Base-by-base conservation (phyloP, 2,329 filamentous ascomycete genomes). In the Calcarisporium arbuscula region DNA sequence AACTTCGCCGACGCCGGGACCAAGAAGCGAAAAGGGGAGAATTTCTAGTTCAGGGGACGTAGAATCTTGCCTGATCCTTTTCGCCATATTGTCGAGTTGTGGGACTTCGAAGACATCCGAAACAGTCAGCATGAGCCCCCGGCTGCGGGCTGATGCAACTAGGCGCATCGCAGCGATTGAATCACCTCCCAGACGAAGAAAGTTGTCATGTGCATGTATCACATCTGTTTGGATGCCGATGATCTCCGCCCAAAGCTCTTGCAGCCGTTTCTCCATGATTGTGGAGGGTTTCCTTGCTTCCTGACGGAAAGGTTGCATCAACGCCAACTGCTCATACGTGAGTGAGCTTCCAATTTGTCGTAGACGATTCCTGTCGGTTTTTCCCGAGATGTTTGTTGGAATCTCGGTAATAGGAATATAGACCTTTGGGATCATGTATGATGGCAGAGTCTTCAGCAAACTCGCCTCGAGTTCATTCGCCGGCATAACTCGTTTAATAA, bases 151-250 rank as follows among this genome's bases (percentile, higher is more conserved):
- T 16, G 48, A 38, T 12, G 68, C 63, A 6, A 56, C 55, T 19
- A 63, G 48, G 2, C 50, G 47, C 53, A 66, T 65, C 14, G 61
- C 60, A 0, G 43, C 46, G 17, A 65, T 61, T 7, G 61, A 65
- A 33, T 66, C 61, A 7, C 62, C 63, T 5, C 62, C 62, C 5
- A 63, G 44, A 14, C 47, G 45, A 30, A 65, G 51, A 42, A 65
- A 65, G 43, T 49, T 51, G 38, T 56, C 51, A 8, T 55, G 47
- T 3, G 47, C 34, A 11, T 48, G 43, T 38, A 64, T 49, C 5
- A 53, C 49, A 1, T 48, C 48, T 1, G 51, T 35, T 0, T 53
- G 48, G 14, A 64, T 40, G 32, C 59, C 56, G 14, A 69, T 49
- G 0, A 65, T 54, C 27, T 55, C 47, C 2, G 59, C 55, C 58